A percentile compares a stretch with the other conserved stretches of the same genome.
Evolutionary conservation across 1,139 yeast genomes (phyloP).

Genomic region (Tardiomyces depauwii): DNA sequence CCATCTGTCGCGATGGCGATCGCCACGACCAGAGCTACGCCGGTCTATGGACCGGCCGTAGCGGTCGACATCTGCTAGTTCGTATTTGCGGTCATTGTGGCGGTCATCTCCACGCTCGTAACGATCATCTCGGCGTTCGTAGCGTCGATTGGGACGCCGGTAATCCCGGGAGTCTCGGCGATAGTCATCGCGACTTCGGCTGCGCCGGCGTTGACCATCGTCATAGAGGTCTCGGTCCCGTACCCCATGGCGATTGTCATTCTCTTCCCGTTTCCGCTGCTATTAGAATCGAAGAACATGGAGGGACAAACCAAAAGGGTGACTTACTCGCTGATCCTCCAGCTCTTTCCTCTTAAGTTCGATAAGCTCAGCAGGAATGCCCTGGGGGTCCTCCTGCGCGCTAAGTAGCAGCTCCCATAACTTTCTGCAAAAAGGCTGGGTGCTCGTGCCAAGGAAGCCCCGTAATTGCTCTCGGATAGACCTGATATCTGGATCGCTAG

Average conservation of each 20-base stretch:
- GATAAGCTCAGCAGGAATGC: conserved; percentile 16
- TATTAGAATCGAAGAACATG: background rate
- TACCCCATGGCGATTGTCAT: background rate
- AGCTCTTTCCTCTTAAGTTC: conserved; percentile 14
- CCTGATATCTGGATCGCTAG: conserved; percentile 10
- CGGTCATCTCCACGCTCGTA: too few relatives aligned
- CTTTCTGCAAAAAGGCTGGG: conserved; percentile 13
- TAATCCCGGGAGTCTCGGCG: background rate
- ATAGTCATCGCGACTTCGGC: too few relatives aligned
- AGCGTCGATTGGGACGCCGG: background rate
- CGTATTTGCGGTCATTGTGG: too few relatives aligned
- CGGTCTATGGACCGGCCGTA: too few relatives aligned
- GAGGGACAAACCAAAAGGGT: too few relatives aligned
- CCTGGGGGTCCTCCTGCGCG: conserved; percentile 16
- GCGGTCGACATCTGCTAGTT: too few relatives aligned
- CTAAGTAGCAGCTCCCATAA: conserved; percentile 17
- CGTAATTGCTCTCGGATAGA: conserved; percentile 11
- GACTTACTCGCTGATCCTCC: conserved; percentile 1
- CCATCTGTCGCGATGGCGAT: too few relatives aligned
- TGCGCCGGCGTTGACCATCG: too few relatives aligned
- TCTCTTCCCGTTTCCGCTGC: background rate
- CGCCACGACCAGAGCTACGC: too few relatives aligned
- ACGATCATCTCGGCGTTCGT: background rate
- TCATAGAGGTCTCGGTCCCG: background rate
- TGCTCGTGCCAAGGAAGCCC: conserved; percentile 15